Conservation (phyloP, 2,329 filamentous ascomycete species). For the Fusarium buharicum region DNA sequence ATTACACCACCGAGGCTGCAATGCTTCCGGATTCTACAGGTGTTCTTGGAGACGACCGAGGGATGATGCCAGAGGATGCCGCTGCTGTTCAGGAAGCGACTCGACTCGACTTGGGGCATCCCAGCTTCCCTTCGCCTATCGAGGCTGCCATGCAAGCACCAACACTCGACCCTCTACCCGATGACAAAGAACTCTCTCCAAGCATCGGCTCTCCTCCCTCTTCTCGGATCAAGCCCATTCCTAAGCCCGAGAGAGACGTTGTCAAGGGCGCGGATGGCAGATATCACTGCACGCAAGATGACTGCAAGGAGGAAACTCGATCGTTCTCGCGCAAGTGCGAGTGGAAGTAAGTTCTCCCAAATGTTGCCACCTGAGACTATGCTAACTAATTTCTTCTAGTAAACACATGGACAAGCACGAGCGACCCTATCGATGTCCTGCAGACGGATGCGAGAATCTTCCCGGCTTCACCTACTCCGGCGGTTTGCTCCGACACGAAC, state of each 20-base stretch:
- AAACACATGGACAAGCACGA: slow-evolving; percentile 99
- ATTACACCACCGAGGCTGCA: slow-evolving; percentile 55
- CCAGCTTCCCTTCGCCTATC: slow-evolving; percentile 51
- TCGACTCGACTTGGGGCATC: slow-evolving; percentile 52
- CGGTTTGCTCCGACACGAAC: slow-evolving; percentile 86
- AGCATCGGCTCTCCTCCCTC: slow-evolving; percentile 48
- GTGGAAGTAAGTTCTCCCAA: slow-evolving; percentile 79
- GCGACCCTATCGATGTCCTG: slow-evolving; percentile 86
- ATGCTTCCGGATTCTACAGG: slow-evolving; percentile 53
- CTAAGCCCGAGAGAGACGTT: slow-evolving; percentile 68
- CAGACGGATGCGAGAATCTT: slow-evolving; percentile 87
- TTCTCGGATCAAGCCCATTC: slow-evolving; percentile 62
- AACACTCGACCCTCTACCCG: slow-evolving; percentile 48
- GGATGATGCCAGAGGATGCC: slow-evolving; percentile 54
- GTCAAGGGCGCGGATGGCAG: slow-evolving; percentile 76
- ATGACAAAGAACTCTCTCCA: slow-evolving; percentile 51
- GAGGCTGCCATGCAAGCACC: slow-evolving; percentile 47
- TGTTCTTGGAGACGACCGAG: slow-evolving; percentile 51
- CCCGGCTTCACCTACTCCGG: slow-evolving; percentile 96
- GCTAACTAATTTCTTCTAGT: slow-evolving; percentile 58
- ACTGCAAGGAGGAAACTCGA: slow-evolving; percentile 72
- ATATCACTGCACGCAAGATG: slow-evolving; percentile 76
- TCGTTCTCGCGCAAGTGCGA: slow-evolving; percentile 87
- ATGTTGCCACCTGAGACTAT: slow-evolving; percentile 1
- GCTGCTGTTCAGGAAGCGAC: slow-evolving; percentile 52